A percentile compares a stretch with the other conserved stretches of the same genome.
Conservation (phyloP, 164 flowering plant species). For the Nymphaea colorata region DNA sequence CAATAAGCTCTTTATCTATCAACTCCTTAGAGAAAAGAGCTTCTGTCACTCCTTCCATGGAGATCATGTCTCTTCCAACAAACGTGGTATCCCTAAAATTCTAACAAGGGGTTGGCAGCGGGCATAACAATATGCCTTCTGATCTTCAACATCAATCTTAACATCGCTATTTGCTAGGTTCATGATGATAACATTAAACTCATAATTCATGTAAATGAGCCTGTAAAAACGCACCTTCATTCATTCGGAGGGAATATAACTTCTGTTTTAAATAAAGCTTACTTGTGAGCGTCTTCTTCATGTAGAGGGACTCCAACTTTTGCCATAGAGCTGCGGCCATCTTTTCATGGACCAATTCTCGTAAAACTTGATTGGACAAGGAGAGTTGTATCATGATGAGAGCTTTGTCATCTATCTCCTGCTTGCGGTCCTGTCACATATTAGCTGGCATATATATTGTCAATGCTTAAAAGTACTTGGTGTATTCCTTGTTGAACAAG, state of each 20-base stretch:
- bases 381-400: background rate
- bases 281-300: slow-evolving; percentile 1
- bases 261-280: background rate
- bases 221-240: background rate
- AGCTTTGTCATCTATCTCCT: background rate
- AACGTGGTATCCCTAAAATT: background rate
- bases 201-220: background rate
- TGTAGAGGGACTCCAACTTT: background rate
- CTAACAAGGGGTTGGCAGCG: background rate
- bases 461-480: background rate
- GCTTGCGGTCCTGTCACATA: background rate
- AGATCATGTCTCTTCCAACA: background rate
- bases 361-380: background rate
- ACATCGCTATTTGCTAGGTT: background rate
- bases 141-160: background rate
- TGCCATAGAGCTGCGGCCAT: background rate
- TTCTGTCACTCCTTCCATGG: background rate
- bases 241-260: background rate
- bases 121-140: background rate
- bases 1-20: background rate
- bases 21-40: background rate
- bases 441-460: background rate
- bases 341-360: background rate
- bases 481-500: background rate
- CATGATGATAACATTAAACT: background rate